Evolutionary conservation across 331 rosid species (phyloP).

Genomic region (Phaseolus coccineus): DNA sequence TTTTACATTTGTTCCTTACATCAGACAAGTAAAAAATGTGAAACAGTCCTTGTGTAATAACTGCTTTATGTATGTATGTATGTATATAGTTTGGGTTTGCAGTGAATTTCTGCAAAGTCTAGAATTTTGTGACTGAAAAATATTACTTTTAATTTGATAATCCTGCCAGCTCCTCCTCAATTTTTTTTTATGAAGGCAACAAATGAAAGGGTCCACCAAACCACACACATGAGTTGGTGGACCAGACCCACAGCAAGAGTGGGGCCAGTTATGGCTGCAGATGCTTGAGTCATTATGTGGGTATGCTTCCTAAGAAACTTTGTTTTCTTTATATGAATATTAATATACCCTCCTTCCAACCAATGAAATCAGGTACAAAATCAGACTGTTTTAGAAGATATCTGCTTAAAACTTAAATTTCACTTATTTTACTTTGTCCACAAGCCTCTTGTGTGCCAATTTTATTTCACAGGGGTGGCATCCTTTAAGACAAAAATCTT

Average conservation of each 20-base stretch:
- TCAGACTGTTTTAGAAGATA: slow-evolving; percentile 31
- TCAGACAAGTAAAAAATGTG: slow-evolving; percentile 12
- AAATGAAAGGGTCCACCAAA: slow-evolving; percentile 56
- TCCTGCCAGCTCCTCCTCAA: slow-evolving; percentile 59
- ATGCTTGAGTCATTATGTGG: slow-evolving; percentile 65
- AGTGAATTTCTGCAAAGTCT: background rate
- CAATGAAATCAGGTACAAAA: slow-evolving; percentile 21
- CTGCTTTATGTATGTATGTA: background rate
- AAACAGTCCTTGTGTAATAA: background rate
- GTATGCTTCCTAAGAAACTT: slow-evolving; percentile 48
- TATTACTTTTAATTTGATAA: slow-evolving; percentile 24
- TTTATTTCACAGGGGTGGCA: slow-evolving; percentile 7
- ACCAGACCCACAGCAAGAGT: slow-evolving; percentile 65
- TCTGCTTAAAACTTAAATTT: slow-evolving; percentile 4
- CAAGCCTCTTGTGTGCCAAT: slow-evolving; percentile 34
- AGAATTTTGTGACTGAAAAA: slow-evolving; percentile 38
- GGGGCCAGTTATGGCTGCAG: slow-evolving; percentile 59
- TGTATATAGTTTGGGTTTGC: no score
- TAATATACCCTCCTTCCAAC: slow-evolving; percentile 28
- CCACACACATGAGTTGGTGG: slow-evolving; percentile 64
- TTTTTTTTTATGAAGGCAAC: slow-evolving; percentile 37
- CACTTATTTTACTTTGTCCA: slow-evolving; percentile 39
- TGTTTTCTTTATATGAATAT: slow-evolving; percentile 31
- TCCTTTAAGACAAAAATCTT: slow-evolving; percentile 9
- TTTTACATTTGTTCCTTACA: background rate